A percentile compares a stretch with the other conserved stretches of the same genome.
Evolutionary conservation across 2,329 filamentous ascomycete genomes (phyloP).

Genomic region (Diaporthe citri): DNA sequence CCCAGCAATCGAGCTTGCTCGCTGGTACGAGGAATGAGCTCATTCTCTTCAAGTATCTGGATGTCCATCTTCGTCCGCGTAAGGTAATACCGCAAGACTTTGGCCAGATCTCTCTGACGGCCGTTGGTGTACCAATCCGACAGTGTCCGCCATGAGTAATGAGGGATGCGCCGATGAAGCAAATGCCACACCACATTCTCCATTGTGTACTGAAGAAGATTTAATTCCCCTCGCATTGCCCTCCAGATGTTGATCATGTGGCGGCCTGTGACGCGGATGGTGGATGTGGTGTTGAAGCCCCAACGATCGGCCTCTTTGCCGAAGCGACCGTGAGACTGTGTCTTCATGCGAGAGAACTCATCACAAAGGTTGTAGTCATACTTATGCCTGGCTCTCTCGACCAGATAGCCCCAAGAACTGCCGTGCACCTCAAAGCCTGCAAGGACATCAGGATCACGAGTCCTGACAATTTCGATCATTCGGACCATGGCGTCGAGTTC

Average conservation of each 20-base stretch:
- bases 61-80: slow-evolving; percentile 83
- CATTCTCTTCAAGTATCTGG: slow-evolving; percentile 92
- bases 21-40: slow-evolving; percentile 88
- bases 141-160: slow-evolving; percentile 83
- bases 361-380: slow-evolving; percentile 93
- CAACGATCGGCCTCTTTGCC: slow-evolving; percentile 89
- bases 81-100: slow-evolving; percentile 82
- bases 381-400: slow-evolving; percentile 86
- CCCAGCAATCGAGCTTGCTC: slow-evolving; percentile 94
- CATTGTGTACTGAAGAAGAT: slow-evolving; percentile 93
- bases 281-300: slow-evolving; percentile 95
- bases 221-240: slow-evolving; percentile 93
- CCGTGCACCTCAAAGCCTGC: slow-evolving; percentile 97
- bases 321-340: slow-evolving; percentile 83
- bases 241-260: slow-evolving; percentile 99
- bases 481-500: slow-evolving; percentile 88
- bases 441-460: slow-evolving; percentile 89
- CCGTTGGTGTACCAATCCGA: slow-evolving; percentile 84
- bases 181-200: slow-evolving; percentile 96
- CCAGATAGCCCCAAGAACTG: slow-evolving; percentile 93
- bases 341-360: slow-evolving; percentile 90
- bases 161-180: slow-evolving; percentile 87
- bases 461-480: slow-evolving; percentile 88
- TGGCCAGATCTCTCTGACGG: slow-evolving; percentile 76
- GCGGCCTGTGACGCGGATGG: slow-evolving; percentile 90